Conservation (phyloP, 2,329 filamentous ascomycete species). For the Delphinella strobiligena region DNA sequence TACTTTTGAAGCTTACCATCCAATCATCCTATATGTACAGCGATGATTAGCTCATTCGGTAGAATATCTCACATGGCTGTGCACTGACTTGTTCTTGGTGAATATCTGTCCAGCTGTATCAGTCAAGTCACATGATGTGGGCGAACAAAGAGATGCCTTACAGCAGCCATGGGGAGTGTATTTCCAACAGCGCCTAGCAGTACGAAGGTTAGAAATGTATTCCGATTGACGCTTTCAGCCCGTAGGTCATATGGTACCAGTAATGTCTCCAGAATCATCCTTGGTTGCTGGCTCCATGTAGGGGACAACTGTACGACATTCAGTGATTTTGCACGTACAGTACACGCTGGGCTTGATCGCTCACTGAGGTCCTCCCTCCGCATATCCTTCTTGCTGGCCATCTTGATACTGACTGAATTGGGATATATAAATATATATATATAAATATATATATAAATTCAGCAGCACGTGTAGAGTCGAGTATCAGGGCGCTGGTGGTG, state of each 20-base stretch:
- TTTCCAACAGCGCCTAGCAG: slow-evolving; percentile 52
- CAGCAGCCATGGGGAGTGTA: slow-evolving; percentile 86
- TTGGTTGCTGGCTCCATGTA: slow-evolving; percentile 66
- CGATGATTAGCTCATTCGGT: slow-evolving; percentile 2
- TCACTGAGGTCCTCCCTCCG: slow-evolving; percentile 60
- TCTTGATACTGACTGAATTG: slow-evolving; percentile 19
- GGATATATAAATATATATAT: neutral
- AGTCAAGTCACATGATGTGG: slow-evolving; percentile 16
- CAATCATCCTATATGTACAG: slow-evolving; percentile 41
- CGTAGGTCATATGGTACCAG: too few species aligned
- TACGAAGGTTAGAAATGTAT: neutral
- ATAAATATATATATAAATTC: neutral
- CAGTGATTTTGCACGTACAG: too few species aligned
- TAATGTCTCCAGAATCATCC: slow-evolving; percentile 54
- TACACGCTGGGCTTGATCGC: too few species aligned
- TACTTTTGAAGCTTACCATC: slow-evolving; percentile 37
- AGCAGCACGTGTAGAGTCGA: too few species aligned
- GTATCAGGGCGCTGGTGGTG: slow-evolving; percentile 13
- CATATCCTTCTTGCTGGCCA: slow-evolving; percentile 66
- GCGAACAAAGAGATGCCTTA: slow-evolving; percentile 27
- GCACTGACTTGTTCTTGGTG: slow-evolving; percentile 65
- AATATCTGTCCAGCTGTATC: slow-evolving; percentile 52
- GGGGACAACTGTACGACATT: slow-evolving; percentile 58
- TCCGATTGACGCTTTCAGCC: too few species aligned
- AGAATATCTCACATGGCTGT: too few species aligned